A percentile compares a stretch with the other conserved stretches of the same genome.
These are phyloP conservation scores for Leishmania major DNA, from an alignment of 208 protist genomes.

Conservation along the genomic window DNA sequence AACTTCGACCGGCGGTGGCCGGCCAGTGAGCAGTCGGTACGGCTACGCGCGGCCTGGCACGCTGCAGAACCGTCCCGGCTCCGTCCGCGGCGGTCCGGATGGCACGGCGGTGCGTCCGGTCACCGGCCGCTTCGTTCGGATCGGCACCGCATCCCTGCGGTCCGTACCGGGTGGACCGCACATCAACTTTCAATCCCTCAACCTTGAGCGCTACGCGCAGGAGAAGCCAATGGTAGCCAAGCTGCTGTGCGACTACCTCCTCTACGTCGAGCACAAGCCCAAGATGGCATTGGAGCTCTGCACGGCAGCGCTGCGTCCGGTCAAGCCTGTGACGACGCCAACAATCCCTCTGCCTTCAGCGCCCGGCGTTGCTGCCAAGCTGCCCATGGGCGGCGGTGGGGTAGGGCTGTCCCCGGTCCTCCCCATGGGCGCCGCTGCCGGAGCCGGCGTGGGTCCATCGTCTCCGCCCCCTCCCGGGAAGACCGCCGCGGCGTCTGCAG, in stretches of 20 bases:
- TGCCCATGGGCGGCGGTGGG: conserved; percentile 12
- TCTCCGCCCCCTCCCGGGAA: neutral
- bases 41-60: conserved; percentile 86
- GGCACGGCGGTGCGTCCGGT: conserved; percentile 76
- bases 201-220: conserved; percentile 92
- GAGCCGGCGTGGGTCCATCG: neutral
- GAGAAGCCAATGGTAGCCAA: conserved; percentile 90
- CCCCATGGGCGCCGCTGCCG: conserved; percentile 12
- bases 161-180: conserved; percentile 75
- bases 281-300: conserved; percentile 92
- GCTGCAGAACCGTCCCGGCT: conserved; percentile 45
- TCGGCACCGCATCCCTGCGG: conserved; percentile 94
- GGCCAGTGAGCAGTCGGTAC: conserved; percentile 76
- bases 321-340: conserved; percentile 13
- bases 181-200: conserved; percentile 83
- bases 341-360: neutral
- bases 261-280: conserved; percentile 94
- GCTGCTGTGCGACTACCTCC: conserved; percentile 94
- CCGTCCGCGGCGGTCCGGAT: conserved; percentile 38
- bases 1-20: conserved; percentile 33
- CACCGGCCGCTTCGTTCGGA: conserved; percentile 90
- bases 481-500: neutral
- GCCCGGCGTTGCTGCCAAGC: conserved; percentile 9
- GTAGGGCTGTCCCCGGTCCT: conserved; percentile 16
- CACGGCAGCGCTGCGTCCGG: conserved; percentile 44